Base-by-base conservation (phyloP, 2,329 filamentous ascomycete genomes). In the Blastomyces emzantsi region DNA sequence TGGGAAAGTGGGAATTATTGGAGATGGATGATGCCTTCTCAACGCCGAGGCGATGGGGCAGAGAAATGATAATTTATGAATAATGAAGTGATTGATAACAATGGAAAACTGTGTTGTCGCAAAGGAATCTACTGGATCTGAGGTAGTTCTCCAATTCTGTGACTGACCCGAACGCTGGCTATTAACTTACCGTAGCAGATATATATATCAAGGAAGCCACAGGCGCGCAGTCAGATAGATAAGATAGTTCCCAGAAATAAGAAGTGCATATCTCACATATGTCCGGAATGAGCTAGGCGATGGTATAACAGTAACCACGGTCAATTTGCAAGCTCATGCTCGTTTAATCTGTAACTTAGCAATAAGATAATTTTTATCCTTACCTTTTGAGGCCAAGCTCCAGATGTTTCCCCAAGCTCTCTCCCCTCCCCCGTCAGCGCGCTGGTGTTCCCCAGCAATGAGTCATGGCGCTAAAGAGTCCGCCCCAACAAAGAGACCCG, bases 1-100 rank as follows among this genome's bases (percentile, higher is more conserved):
- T 68, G 76, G 76, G 25, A 69, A 66, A 41, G 67, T 77, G 52
- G 74, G 73, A 13, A 36, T 67, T 22, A 47, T 63, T 62, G 62
- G 64, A 47, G 63, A 65, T 43, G 54, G 45, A 57, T 55, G 51
- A 54, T 15, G 28, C 22, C 52, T 22, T 25, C 19, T 28, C 17
- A 19, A 25, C 17, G 47, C 7, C 17, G 13, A 15, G 25, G 9
- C 47, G 22, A 28, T n/a, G 22, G 28, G 41, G 22, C n/a, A 51
- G 9, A 43, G 25, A 41, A 22, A 28, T 62, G 30, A 36, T 47
- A 41, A 28, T 57, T 41, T 25, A 36, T 55, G 54, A 57, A 25
- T 41, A 15, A 22, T 11, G 33, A 56, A 39, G 7, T 22, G 5
- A 25, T 56, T 25, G 33, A 22, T 54, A 54, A 28, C 25, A 30